These are phyloP conservation scores for Microsporum audouinii DNA, from an alignment of 2,329 filamentous ascomycete species.

Conservation along the genomic window DNA sequence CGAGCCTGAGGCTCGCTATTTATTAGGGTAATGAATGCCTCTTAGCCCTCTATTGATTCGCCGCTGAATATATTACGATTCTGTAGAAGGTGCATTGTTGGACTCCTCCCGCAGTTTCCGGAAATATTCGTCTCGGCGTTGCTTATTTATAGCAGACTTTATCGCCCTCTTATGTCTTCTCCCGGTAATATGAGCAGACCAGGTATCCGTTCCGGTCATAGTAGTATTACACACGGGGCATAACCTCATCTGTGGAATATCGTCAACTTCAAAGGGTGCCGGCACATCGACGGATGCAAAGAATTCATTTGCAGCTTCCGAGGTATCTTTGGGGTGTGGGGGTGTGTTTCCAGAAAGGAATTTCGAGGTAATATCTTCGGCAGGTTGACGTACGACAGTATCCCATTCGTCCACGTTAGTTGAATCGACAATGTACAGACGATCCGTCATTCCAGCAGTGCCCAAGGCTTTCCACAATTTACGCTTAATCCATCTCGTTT, in stretches of 20 bases:
- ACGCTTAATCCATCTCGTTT: constrained; percentile 74
- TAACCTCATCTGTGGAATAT: constrained; percentile 38
- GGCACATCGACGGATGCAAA: constrained; percentile 45
- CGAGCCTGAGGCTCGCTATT: neutral
- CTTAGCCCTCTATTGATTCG: neutral
- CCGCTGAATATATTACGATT: neutral
- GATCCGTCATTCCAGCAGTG: constrained; percentile 42
- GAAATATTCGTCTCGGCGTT: constrained; percentile 25
- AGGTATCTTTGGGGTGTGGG: constrained; percentile 48
- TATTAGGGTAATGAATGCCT: neutral
- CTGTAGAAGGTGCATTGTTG: neutral
- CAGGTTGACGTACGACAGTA: constrained; percentile 53
- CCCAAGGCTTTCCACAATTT: constrained; percentile 63
- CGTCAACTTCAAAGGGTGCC: constrained; percentile 33
- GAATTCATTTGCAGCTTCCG: constrained; percentile 44
- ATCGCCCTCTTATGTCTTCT: constrained; percentile 48
- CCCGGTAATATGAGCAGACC: constrained; percentile 46
- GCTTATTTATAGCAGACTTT: constrained; percentile 19
- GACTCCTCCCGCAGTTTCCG: constrained; percentile 15
- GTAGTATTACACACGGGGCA: constrained; percentile 61
- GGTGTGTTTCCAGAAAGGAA: constrained; percentile 52
- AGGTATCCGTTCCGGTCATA: constrained; percentile 32
- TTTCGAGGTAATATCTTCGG: constrained; percentile 46
- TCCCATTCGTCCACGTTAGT: constrained; percentile 55
- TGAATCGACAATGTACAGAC: constrained; percentile 70